phyloP scores from a whole-genome alignment of 1,139 yeast species.

The Protomyces inundatus region DNA sequence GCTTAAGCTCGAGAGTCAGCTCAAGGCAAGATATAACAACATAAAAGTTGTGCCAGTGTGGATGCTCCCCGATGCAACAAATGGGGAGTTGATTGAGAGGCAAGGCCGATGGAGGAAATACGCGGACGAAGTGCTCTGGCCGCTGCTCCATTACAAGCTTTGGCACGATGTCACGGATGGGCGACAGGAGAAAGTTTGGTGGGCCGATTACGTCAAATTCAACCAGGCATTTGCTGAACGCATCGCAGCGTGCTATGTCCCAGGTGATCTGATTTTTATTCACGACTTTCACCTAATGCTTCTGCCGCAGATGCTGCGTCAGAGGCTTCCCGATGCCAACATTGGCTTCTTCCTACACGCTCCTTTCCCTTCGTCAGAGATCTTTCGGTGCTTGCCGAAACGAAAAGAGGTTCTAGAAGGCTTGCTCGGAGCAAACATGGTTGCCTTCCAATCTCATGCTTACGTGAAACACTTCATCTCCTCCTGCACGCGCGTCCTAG shows the following conservation, averaged over 20 bases:
- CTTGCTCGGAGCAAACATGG: conserved; percentile 78
- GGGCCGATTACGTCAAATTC: conserved; percentile 86
- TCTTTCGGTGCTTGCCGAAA: conserved; percentile 80
- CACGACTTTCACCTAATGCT: conserved; percentile 86
- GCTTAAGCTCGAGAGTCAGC: conserved; percentile 5
- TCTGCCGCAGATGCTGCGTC: conserved; percentile 78
- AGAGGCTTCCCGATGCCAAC: conserved; percentile 71
- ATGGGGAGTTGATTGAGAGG: conserved; percentile 44
- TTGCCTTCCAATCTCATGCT: conserved; percentile 79
- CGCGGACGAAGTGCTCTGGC: conserved; percentile 91
- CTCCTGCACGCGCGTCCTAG: conserved; percentile 77
- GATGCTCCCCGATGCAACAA: conserved; percentile 46
- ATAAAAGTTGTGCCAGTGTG: conserved; percentile 72
- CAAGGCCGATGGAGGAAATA: conserved; percentile 73
- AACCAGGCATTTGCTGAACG: conserved; percentile 85
- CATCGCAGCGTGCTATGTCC: conserved; percentile 64
- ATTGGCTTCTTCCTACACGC: conserved; percentile 82
- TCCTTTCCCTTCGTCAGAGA: conserved; percentile 95
- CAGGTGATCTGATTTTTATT: conserved; percentile 92
- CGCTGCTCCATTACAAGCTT: conserved; percentile 86
- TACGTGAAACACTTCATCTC: conserved; percentile 88
- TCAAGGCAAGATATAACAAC: conserved; percentile 45
- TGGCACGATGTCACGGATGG: conserved; percentile 54
- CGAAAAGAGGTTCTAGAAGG: conserved; percentile 81
- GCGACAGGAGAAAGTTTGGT: conserved; percentile 64